These are phyloP conservation scores for Chamaecrista fasciculata DNA, from an alignment of 306 rosid genomes.

Conservation along the genomic window DNA sequence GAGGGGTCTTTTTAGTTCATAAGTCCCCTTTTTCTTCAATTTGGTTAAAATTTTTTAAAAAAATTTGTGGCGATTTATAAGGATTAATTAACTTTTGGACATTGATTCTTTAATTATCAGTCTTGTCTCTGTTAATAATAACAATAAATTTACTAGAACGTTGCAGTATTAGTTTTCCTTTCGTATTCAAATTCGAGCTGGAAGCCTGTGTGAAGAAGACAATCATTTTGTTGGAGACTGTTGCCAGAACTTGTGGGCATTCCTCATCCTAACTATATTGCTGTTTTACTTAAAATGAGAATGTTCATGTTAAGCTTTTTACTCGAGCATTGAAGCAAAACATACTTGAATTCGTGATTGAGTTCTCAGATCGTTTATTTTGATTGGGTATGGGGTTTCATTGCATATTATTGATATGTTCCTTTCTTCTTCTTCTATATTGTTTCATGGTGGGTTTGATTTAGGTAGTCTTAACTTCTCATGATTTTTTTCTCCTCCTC, in stretches of 20 bases:
- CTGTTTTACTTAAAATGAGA: slow-evolving; percentile 29
- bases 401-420: not conserved
- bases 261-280: slow-evolving; percentile 19
- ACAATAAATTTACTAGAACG: slow-evolving; percentile 18
- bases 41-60: no score
- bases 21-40: slow-evolving; percentile 17
- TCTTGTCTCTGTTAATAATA: not conserved
- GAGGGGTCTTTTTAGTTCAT: slow-evolving; percentile 1
- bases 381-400: not conserved
- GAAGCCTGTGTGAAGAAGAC: slow-evolving; percentile 35
- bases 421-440: not conserved
- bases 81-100: slow-evolving; percentile 14
- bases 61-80: slow-evolving; percentile 18
- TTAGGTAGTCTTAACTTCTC: not conserved
- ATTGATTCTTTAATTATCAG: slow-evolving; percentile 22
- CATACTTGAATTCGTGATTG: not conserved
- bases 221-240: slow-evolving; percentile 24
- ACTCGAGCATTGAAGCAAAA: not conserved
- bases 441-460: not conserved
- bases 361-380: not conserved
- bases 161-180: slow-evolving; percentile 17
- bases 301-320: not conserved
- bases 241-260: slow-evolving; percentile 33
- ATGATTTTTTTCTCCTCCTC: no score
- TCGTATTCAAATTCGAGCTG: slow-evolving; percentile 31